phyloP scores from a whole-genome alignment of 306 rosid genomes.

The Senna siamea region DNA sequence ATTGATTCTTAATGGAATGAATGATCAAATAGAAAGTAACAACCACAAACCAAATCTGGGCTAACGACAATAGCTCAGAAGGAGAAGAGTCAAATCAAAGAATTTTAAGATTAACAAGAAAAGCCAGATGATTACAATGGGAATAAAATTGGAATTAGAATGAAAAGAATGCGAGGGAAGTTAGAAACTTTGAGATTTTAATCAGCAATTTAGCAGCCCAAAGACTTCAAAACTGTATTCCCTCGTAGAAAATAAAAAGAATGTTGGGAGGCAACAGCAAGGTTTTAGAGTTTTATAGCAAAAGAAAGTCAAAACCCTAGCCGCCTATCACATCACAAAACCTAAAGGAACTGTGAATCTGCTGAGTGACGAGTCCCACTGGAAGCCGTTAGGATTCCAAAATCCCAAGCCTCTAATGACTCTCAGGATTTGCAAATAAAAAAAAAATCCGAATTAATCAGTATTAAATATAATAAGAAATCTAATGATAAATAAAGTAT shows the following conservation, averaged over 20 bases:
- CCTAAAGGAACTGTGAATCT: slow-evolving; percentile 10
- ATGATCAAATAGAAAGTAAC: slow-evolving; percentile 24
- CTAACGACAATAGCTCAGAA: background rate
- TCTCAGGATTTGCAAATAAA: background rate
- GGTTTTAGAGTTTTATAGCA: slow-evolving; percentile 25
- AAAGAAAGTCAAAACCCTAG: slow-evolving; percentile 69
- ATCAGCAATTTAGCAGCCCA: slow-evolving; percentile 8
- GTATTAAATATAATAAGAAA: too few species aligned
- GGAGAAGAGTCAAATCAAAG: too few species aligned
- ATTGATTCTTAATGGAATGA: slow-evolving; percentile 34
- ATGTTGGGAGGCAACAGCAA: slow-evolving; percentile 6
- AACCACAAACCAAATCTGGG: background rate
- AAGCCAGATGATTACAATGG: slow-evolving; percentile 17
- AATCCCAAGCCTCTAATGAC: background rate
- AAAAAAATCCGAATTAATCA: too few species aligned
- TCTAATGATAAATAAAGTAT: too few species aligned
- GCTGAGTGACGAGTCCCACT: background rate
- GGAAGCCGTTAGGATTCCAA: background rate
- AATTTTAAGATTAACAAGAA: too few species aligned
- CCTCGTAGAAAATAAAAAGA: background rate
- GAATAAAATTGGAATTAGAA: slow-evolving; percentile 18
- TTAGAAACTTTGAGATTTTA: background rate
- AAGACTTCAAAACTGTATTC: background rate
- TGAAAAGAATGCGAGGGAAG: slow-evolving; percentile 33
- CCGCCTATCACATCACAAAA: slow-evolving; percentile 55